Conservation (phyloP, 2,329 filamentous ascomycete genomes). For the Penicillium concentricum region DNA sequence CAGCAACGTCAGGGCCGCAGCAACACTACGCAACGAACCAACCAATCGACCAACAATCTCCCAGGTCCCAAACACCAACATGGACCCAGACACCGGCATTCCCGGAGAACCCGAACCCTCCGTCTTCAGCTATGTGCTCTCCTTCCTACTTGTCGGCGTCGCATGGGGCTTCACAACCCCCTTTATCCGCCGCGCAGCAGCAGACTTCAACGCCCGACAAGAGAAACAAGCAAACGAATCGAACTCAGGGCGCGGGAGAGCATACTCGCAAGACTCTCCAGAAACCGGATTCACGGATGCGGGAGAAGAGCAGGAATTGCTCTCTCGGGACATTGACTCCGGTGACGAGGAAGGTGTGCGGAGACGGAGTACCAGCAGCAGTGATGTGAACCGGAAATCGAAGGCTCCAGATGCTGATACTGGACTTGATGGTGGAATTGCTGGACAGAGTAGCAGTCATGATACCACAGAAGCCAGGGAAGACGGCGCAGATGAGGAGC, state of each 20-base stretch:
- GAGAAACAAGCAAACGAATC: constrained; percentile 22
- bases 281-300: background rate
- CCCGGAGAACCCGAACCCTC: constrained; percentile 32
- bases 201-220: constrained; percentile 65
- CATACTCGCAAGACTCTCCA: constrained; percentile 3
- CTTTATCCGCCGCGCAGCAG: constrained; percentile 85
- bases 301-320: constrained; percentile 18
- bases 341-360: constrained; percentile 8
- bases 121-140: constrained; percentile 75
- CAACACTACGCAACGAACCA: background rate
- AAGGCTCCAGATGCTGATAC: constrained; percentile 42
- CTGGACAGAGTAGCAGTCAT: constrained; percentile 38
- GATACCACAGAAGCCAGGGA: constrained; percentile 10
- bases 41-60: background rate
- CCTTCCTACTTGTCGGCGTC: constrained; percentile 85
- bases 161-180: constrained; percentile 92
- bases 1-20: background rate
- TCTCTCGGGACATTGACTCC: constrained; percentile 2
- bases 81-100: constrained; percentile 34
- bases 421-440: constrained; percentile 36
- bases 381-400: constrained; percentile 4
- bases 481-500: constrained; percentile 7
- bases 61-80: constrained; percentile 8
- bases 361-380: constrained; percentile 15
- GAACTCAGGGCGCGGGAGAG: constrained; percentile 4